Conservation (phyloP, 345 rosid species). For the Camelina neglecta region DNA sequence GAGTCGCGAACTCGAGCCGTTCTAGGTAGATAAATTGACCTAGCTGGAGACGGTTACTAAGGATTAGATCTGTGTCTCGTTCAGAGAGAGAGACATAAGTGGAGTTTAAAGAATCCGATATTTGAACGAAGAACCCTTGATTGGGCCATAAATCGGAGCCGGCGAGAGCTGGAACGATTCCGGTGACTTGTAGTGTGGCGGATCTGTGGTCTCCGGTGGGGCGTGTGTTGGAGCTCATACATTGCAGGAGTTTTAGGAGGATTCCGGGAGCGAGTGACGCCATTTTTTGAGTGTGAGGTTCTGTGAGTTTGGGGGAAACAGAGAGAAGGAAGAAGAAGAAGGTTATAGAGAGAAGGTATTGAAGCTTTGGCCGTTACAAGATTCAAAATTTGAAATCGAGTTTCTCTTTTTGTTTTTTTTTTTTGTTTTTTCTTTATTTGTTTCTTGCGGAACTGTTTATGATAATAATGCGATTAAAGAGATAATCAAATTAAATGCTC, state of each 20-base stretch:
- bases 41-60: slow-evolving; percentile 92
- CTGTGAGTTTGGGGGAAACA: background rate
- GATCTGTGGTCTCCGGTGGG: slow-evolving; percentile 97
- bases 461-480: too few species aligned
- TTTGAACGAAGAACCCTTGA: slow-evolving; percentile 95
- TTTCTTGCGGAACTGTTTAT: too few species aligned
- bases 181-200: slow-evolving; percentile 84
- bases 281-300: slow-evolving; percentile 50
- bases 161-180: slow-evolving; percentile 92
- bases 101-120: slow-evolving; percentile 95
- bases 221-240: slow-evolving; percentile 79
- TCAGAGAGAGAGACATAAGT: slow-evolving; percentile 97
- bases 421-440: too few species aligned
- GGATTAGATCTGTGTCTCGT: slow-evolving; percentile 86
- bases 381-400: slow-evolving; percentile 49
- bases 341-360: slow-evolving; percentile 9
- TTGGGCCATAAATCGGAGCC: slow-evolving; percentile 93
- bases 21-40: slow-evolving; percentile 92
- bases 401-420: background rate
- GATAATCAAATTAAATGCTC: too few species aligned
- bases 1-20: slow-evolving; percentile 79
- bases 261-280: slow-evolving; percentile 82
- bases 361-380: slow-evolving; percentile 53
- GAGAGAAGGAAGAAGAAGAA: background rate
- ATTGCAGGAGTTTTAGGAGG: slow-evolving; percentile 87